These are phyloP conservation scores for Lichtheimia ornata DNA, from an alignment of 371 early-diverging fungal genomes.

Conservation along the genomic window DNA sequence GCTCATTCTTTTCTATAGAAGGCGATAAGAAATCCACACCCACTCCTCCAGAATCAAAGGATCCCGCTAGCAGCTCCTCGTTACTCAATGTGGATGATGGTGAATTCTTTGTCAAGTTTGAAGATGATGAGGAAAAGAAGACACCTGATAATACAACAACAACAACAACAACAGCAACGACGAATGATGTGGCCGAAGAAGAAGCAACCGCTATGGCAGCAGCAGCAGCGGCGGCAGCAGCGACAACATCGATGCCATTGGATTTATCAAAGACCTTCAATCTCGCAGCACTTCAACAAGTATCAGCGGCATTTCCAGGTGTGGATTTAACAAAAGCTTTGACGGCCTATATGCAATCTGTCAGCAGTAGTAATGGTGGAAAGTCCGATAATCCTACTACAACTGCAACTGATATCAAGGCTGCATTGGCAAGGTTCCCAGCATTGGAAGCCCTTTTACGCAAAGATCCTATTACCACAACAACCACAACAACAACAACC, in stretches of 20 bases:
- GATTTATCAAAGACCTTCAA: conserved; percentile 21
- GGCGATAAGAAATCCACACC: background rate
- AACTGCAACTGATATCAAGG: conserved; percentile 33
- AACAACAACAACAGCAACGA: conserved; percentile 3
- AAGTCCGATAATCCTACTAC: conserved; percentile 7
- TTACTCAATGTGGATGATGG: conserved; percentile 18
- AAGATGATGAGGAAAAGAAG: conserved; percentile 45
- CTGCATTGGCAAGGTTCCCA: conserved; percentile 41
- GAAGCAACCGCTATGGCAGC: conserved; percentile 6
- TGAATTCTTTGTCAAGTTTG: conserved; percentile 50
- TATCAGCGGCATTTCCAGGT: conserved; percentile 40
- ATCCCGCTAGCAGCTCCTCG: background rate
- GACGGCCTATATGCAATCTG: conserved; percentile 40
- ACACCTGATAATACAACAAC: background rate
- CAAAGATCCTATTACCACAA: conserved; percentile 25
- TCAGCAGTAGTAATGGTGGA: conserved; percentile 15
- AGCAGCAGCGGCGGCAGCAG: conserved; percentile 7
- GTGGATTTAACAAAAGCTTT: conserved; percentile 40
- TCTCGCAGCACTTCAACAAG: conserved; percentile 44
- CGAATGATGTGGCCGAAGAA: conserved; percentile 4
- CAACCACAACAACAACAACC: conserved; percentile 3
- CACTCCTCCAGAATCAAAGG: background rate
- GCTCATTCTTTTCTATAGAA: background rate
- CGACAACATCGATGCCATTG: background rate
- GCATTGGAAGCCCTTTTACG: conserved; percentile 42